Evolutionary conservation across 176 grass and related monocot genomes (phyloP).

Genomic region (Musa beccarii): DNA sequence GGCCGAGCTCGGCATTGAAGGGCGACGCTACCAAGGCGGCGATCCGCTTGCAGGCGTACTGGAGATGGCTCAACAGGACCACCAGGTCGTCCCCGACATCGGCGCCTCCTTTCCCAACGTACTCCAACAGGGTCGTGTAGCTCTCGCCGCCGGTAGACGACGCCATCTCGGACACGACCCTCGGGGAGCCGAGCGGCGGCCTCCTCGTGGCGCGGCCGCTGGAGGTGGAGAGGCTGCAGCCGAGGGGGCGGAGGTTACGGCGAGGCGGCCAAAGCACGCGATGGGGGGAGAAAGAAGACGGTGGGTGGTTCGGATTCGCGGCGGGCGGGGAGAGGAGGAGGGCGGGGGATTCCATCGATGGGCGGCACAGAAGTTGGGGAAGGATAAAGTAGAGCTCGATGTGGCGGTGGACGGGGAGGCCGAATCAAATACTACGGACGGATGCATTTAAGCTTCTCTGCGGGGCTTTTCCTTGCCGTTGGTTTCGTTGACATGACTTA

Average conservation of each 20-base stretch:
- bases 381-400: background rate
- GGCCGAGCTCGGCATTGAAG: constrained; percentile 33
- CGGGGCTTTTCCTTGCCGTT: background rate
- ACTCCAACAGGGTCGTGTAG: constrained; percentile 49
- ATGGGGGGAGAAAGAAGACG: background rate
- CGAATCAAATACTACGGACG: background rate
- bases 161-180: background rate
- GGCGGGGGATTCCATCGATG: constrained; percentile 4
- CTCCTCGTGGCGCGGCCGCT: background rate
- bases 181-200: background rate
- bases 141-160: background rate
- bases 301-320: background rate
- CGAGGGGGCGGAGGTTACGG: background rate
- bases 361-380: background rate
- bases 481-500: background rate
- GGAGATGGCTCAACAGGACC: constrained; percentile 62
- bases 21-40: constrained; percentile 63
- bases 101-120: constrained; percentile 32
- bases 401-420: background rate
- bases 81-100: constrained; percentile 40
- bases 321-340: background rate
- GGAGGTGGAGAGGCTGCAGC: background rate
- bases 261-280: background rate
- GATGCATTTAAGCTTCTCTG: background rate
- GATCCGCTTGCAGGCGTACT: constrained; percentile 87